Evolutionary conservation across 805 yeast species (phyloP), one percentile per base, ranked within the genome.

Genomic region (Candida incommunis): DNA sequence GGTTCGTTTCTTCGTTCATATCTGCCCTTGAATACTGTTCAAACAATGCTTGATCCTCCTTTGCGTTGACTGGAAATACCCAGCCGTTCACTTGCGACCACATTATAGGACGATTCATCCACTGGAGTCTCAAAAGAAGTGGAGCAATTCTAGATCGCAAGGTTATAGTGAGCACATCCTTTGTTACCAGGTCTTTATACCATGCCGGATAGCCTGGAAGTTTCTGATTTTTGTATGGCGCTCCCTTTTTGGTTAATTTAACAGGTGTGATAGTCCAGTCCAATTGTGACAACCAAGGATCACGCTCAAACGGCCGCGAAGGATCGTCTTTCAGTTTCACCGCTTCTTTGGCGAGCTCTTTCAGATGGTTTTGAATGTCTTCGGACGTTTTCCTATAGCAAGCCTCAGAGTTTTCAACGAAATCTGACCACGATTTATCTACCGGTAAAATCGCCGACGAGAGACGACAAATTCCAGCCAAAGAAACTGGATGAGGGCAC

Each of bases 401-500:
- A 1, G 54, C 45, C 59, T 92, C 98, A 1, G 96, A 76, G 2
- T 63, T 68, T 3, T 69, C 61, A n/a, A 88, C 63, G 55, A 86
- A 92, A 2, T 70, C 58, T 13, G 76, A 68, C 98, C 98, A 92
- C 13, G 64, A 54, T 13, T 71, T 61, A 16, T 82, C 75, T 0
- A 94, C 80, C 1, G 99, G 95, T 35, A 94, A 63, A 42, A 88
- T 75, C 41, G 83, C 74, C 20, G 80, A 71, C 7, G 87, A 78
- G 55, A 92, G 66, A 46, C 76, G 80, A 51, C 81, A 70, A 41
- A 92, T 65, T 2, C 95, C 96, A 0, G 92, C 88, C 65, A 88
- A 82, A 15, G 94, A 83, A 2, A 90, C 94, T 0, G 98, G 96
- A 61, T 92, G 98, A 0, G 98, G 95, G 40, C 88, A 77, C 43